Base-by-base conservation (phyloP, 352 stramenopile species). In the Globisporangium nunn region DNA sequence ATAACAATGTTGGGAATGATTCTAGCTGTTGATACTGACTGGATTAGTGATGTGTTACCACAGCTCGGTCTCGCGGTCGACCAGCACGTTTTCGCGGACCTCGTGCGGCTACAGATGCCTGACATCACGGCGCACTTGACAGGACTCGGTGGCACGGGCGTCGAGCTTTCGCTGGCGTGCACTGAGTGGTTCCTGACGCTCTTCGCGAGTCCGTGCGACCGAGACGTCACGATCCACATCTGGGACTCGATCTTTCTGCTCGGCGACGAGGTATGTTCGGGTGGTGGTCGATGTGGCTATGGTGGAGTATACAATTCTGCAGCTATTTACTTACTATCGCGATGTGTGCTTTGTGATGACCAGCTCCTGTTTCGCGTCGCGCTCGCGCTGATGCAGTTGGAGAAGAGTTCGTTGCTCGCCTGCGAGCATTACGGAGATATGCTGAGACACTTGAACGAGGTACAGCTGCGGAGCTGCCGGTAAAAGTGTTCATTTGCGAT, bases 151-250 rank as follows among this genome's bases (percentile, higher is more conserved):
- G 85, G 83, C n/a, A 91, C 84, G 7, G 80, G 83, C 15, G 87
- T 92, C 68, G 85, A 95, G 47, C 67, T 95, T 0, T 95, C 85
- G 3, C 67, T 95, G 14, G 84, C 85, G 10, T 93, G 85, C 49
- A 95, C 83, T 0, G 85, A 95, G 61, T 95, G 85, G 85, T 95
- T 95, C 40, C 63, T 93, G 54, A 95, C 85, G 12, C 66, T 93
- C 2, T 95, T 95, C 63, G 78, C 83, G 12, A 95, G 85, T 56
- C 85, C 85, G 1, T 95, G 83, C 51, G 62, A 74, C 4, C 71
- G 68, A 54, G 70, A 84, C 44, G 71, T 93, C 8, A 95, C 85
- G 1, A 74, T 91, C 17, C 69, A 74, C 40, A 85, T 95, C 43
- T 95, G 85, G 85, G 85, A 95, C 66, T 63, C 74, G 6, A 78